phyloP scores from a whole-genome alignment of 441 rosid genomes.

The Eutrema salsugineum region DNA sequence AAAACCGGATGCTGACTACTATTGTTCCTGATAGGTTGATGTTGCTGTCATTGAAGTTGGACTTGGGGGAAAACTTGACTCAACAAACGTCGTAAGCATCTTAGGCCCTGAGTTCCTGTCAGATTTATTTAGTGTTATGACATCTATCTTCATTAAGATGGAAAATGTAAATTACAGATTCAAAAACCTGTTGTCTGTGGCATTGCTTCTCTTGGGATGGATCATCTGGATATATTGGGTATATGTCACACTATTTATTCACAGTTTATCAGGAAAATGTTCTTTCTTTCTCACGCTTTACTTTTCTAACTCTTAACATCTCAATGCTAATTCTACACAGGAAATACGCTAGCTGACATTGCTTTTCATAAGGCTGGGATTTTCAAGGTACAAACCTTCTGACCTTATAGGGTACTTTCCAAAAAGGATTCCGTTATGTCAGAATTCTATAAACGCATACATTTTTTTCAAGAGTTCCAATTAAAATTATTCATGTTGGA shows the following conservation, averaged over 20 bases:
- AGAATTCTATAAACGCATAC: constrained; percentile 21
- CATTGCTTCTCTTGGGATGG: constrained; percentile 84
- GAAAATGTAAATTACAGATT: constrained; percentile 46
- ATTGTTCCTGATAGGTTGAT: constrained; percentile 58
- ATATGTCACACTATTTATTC: constrained; percentile 18
- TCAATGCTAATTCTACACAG: constrained; percentile 38
- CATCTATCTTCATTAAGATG: neutral
- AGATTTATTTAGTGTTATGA: neutral
- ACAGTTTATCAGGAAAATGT: neutral
- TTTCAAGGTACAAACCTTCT: constrained; percentile 63
- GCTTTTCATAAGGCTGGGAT: constrained; percentile 93
- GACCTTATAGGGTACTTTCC: constrained; percentile 6
- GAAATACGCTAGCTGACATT: constrained; percentile 65
- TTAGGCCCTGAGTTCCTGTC: neutral
- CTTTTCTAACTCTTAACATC: constrained; percentile 1
- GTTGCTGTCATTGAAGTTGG: constrained; percentile 93
- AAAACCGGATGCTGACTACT: neutral
- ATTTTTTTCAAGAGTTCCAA: constrained; percentile 27
- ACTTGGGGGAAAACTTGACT: constrained; percentile 69
- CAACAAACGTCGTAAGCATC: constrained; percentile 79
- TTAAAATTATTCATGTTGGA: constrained; percentile 38
- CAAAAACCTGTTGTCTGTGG: constrained; percentile 84
- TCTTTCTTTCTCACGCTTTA: neutral
- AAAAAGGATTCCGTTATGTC: constrained; percentile 9
- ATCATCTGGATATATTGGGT: constrained; percentile 78